These are phyloP conservation scores for Hura crepitans DNA, from an alignment of 441 rosid genomes.

Conservation along the genomic window DNA sequence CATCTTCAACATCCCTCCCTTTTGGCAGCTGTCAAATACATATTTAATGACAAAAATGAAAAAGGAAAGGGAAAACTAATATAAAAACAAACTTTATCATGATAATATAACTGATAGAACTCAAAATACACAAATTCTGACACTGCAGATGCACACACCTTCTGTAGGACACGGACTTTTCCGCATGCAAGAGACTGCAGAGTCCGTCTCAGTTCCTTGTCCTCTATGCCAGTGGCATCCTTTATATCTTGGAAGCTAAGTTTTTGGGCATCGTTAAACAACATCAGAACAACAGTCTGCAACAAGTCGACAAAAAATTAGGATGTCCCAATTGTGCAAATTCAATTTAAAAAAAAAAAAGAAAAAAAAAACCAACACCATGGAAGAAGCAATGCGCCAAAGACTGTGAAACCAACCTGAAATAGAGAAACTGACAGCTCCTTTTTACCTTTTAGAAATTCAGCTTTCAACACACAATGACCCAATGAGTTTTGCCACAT, in stretches of 20 bases:
- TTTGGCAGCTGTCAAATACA: slow-evolving; percentile 50
- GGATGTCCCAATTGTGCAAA: slow-evolving; percentile 9
- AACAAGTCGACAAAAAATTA: slow-evolving; percentile 26
- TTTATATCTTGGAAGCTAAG: slow-evolving; percentile 92
- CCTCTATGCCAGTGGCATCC: slow-evolving; percentile 96
- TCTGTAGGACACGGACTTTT: slow-evolving; percentile 85
- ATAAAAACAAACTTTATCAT: neutral
- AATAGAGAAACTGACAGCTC: slow-evolving; percentile 96
- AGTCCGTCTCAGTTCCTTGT: slow-evolving; percentile 87
- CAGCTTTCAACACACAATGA: slow-evolving; percentile 91
- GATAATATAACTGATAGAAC: too few relatives aligned
- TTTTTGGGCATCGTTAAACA: slow-evolving; percentile 88
- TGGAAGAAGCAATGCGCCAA: slow-evolving; percentile 2
- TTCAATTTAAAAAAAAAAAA: slow-evolving; percentile 10
- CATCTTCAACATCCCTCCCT: slow-evolving; percentile 90
- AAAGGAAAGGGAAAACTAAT: neutral
- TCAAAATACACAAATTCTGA: neutral
- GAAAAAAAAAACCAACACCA: neutral
- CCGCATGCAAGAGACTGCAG: slow-evolving; percentile 97
- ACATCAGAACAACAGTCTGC: slow-evolving; percentile 96
- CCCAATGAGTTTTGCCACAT: slow-evolving; percentile 99
- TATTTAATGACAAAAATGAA: slow-evolving; percentile 10
- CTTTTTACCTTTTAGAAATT: slow-evolving; percentile 85
- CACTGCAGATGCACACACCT: slow-evolving; percentile 40
- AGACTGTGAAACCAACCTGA: slow-evolving; percentile 54